Evolutionary conservation across 2,329 filamentous ascomycete genomes (phyloP), one percentile per base, ranked within the genome.

Genomic region (Lecanicillium sp.): DNA sequence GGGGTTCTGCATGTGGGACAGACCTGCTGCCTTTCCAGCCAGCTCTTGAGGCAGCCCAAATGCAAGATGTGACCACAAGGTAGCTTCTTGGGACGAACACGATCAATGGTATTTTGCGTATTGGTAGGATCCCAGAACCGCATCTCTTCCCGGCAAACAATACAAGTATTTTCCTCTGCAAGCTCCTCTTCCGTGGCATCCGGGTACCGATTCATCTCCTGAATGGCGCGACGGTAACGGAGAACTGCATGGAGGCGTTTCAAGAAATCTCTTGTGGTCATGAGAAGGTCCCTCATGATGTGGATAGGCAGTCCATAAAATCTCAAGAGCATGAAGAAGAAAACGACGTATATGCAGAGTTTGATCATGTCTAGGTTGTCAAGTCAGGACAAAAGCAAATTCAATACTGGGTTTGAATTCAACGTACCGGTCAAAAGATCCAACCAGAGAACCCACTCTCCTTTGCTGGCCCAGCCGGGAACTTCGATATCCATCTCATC

Each of bases 141-240:
- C 92, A 98, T 98, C 47, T 94, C 86, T 58, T 98, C 92, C 44
- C 92, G 80, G 60, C 92, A 98, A 40, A 98, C 95, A 50, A 98
- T 98, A 60, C 92, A 98, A 3, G 92, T 94, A 52, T 94, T 87
- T 56, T 95, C 90, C 35, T 85, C 74, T 19, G 71, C 68, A 17
- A 98, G 76, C 48, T 98, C 90, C 48, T 94, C 86, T 2, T 76
- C 72, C 1, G 85, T 95, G 2, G 92, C 92, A 57, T 98, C 92
- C 4, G 85, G 84, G 56, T 95, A 96, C 43, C 78, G 77, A 54
- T 94, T 92, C 88, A 98, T 96, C 56, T 96, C 87, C 48, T 83
- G 76, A 3, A 94, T 88, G 3, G 92, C 92, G 52, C 87, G 87
- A 41, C 89, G 81, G 58, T 96, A 98, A 43, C 86, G 80, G 47